Evolutionary conservation across 2,329 filamentous ascomycete genomes (phyloP).

Genomic region (Botrytis galanthina): DNA sequence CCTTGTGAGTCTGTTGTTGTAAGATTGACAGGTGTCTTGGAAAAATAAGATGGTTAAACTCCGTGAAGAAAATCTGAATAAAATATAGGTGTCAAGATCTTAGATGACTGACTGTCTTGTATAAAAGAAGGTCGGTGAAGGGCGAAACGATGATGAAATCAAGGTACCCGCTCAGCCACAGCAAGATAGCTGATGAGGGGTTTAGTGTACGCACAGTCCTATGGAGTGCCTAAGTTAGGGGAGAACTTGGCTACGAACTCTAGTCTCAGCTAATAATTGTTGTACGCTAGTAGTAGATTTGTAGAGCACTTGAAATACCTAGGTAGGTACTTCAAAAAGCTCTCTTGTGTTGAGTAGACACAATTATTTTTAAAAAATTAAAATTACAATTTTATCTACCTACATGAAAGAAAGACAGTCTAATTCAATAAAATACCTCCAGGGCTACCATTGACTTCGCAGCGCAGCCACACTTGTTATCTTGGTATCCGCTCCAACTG

Average conservation of each 20-base stretch:
- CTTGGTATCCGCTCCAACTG: background rate
- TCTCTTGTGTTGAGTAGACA: background rate
- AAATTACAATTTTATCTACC: background rate
- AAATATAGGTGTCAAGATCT: background rate
- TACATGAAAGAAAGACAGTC: background rate
- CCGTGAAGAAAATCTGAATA: background rate
- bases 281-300: too few relatives aligned
- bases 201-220: background rate
- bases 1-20: background rate
- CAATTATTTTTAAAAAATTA: background rate
- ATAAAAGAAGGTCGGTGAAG: background rate
- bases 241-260: background rate
- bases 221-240: background rate
- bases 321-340: background rate
- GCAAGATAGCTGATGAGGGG: slow-evolving; percentile 17
- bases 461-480: background rate
- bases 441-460: background rate
- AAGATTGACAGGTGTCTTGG: background rate
- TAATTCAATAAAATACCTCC: background rate
- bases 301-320: background rate
- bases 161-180: slow-evolving; percentile 18
- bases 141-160: background rate
- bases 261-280: background rate
- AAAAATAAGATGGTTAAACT: background rate
- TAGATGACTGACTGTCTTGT: background rate